Conservation (phyloP, 2,329 filamentous ascomycete species). For the Fusarium sacchari region DNA sequence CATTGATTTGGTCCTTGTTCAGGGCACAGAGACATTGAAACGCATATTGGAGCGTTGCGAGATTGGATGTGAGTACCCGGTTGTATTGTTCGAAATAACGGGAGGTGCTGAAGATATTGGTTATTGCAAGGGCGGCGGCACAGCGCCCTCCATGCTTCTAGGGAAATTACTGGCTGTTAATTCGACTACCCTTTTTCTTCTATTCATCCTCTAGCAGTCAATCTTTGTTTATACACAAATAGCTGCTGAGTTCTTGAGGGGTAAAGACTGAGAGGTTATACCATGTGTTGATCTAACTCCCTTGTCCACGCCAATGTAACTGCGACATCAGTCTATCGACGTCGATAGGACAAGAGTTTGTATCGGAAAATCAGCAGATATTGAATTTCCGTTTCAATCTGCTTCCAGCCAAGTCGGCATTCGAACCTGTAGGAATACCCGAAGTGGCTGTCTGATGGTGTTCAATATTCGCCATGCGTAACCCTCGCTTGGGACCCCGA, state of each 20-base stretch:
- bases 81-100: slow-evolving; percentile 3
- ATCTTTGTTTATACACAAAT: background rate
- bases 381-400: background rate
- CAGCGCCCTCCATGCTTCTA: background rate
- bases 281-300: background rate
- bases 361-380: background rate
- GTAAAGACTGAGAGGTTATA: background rate
- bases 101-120: slow-evolving; percentile 4
- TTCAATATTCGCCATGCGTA: slow-evolving; percentile 6
- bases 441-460: background rate
- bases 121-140: slow-evolving; percentile 2
- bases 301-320: background rate
- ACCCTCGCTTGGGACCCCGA: slow-evolving; percentile 16
- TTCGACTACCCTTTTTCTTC: background rate
- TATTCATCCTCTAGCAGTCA: background rate
- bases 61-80: background rate
- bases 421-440: background rate
- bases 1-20: background rate
- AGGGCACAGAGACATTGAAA: background rate
- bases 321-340: background rate
- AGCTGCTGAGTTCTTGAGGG: background rate
- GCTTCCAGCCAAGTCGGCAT: background rate
- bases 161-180: background rate
- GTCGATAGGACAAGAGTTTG: background rate
- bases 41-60: background rate